Percentiles rank a stretch among this genome's conserved stretches.
Evolutionary conservation across 2,329 filamentous ascomycete species (phyloP).

Genomic region (Cladosporium cucumerinum): DNA sequence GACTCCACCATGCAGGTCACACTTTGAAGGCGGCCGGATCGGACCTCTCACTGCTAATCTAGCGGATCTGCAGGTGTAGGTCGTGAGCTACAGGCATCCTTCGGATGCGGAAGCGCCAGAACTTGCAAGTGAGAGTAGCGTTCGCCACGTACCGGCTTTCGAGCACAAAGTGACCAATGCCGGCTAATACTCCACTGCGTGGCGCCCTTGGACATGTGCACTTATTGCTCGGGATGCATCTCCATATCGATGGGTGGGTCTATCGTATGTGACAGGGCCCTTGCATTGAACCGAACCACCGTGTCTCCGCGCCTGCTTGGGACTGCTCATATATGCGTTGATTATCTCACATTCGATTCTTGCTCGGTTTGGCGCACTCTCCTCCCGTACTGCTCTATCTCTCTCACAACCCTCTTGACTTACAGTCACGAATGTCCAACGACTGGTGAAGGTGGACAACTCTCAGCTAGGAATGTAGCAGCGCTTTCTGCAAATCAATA

Average conservation of each 20-base stretch:
- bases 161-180: slow-evolving; percentile 4
- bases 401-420: background rate
- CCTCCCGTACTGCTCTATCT: background rate
- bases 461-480: slow-evolving; percentile 3
- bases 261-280: slow-evolving; percentile 15
- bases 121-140: slow-evolving; percentile 3
- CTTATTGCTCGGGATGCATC: slow-evolving; percentile 14
- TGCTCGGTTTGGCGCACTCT: background rate
- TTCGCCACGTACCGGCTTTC: slow-evolving; percentile 2
- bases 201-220: slow-evolving; percentile 14
- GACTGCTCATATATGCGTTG: slow-evolving; percentile 13
- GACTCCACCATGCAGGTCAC: slow-evolving; percentile 7
- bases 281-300: slow-evolving; percentile 14
- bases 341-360: slow-evolving; percentile 9
- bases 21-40: background rate
- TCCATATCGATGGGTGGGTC: slow-evolving; percentile 15
- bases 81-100: background rate
- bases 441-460: background rate
- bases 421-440: background rate
- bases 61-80: slow-evolving; percentile 5
- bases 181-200: slow-evolving; percentile 4
- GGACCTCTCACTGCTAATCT: slow-evolving; percentile 4
- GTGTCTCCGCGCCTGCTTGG: slow-evolving; percentile 16
- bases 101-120: slow-evolving; percentile 11
- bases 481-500: background rate